Evolutionary conservation across 192 early-diverging fungal species (phyloP).

Genomic region (Rhizophagus clarus): DNA sequence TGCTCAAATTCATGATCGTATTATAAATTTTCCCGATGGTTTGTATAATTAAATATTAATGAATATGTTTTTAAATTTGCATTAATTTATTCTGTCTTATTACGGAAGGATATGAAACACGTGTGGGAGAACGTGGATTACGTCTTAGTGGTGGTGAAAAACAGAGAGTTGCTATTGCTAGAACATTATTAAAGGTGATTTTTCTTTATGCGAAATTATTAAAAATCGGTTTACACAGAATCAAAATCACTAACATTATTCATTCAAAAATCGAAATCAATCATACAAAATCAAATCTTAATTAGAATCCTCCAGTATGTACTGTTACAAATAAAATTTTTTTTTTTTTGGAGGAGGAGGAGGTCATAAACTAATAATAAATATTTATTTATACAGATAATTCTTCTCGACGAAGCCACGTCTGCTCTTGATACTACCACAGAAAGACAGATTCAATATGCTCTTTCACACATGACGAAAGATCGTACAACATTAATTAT

Average conservation of each 20-base stretch:
- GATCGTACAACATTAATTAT: slow-evolving; percentile 87
- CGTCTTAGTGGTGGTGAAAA: slow-evolving; percentile 92
- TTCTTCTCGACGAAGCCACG: slow-evolving; percentile 86
- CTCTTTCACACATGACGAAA: slow-evolving; percentile 72
- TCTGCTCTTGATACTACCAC: slow-evolving; percentile 73
- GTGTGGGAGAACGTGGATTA: slow-evolving; percentile 71
- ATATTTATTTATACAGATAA: slow-evolving; percentile 46
- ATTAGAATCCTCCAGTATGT: slow-evolving; percentile 12
- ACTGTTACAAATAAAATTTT: not conserved
- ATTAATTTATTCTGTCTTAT: slow-evolving; percentile 11
- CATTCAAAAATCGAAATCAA: no score
- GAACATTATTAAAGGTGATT: slow-evolving; percentile 73
- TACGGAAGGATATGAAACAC: slow-evolving; percentile 52
- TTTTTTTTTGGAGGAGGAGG: no score
- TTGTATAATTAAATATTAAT: slow-evolving; percentile 32
- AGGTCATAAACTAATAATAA: not conserved
- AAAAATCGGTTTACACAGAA: not conserved
- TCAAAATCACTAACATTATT: no score
- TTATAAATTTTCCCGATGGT: slow-evolving; percentile 74
- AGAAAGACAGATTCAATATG: slow-evolving; percentile 81
- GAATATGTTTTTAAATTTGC: slow-evolving; percentile 5
- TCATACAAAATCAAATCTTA: not conserved
- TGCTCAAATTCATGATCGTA: slow-evolving; percentile 83
- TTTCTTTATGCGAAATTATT: not conserved
- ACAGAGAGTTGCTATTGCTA: slow-evolving; percentile 84